These are phyloP conservation scores for Metschnikowia santaceciliae DNA, from an alignment of 805 yeast genomes.

Conservation along the genomic window DNA sequence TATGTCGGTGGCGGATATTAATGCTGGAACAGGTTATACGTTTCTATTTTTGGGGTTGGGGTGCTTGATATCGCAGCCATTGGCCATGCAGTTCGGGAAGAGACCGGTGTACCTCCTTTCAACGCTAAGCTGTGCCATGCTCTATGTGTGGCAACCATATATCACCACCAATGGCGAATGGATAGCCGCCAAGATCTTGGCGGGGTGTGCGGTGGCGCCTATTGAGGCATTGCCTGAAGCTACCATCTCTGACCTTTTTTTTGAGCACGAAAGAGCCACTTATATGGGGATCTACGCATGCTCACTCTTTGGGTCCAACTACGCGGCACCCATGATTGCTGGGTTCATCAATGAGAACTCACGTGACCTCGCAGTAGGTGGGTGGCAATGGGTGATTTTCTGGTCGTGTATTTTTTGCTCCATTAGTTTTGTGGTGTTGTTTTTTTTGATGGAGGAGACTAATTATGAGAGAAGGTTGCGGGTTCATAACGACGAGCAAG, in stretches of 20 bases:
- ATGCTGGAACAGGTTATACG: constrained; percentile 16
- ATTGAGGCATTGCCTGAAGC: constrained; percentile 49
- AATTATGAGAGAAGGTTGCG: constrained; percentile 14
- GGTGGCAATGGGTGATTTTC: constrained; percentile 17
- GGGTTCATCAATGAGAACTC: constrained; percentile 19
- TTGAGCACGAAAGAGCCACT: constrained; percentile 41
- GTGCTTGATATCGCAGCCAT: constrained; percentile 48
- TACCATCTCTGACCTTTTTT: constrained; percentile 46
- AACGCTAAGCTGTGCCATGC: constrained; percentile 33
- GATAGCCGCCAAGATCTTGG: constrained; percentile 16
- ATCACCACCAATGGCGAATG: constrained; percentile 26
- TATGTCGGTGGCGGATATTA: constrained; percentile 13
- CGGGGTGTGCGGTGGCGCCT: constrained; percentile 32
- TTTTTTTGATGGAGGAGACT: constrained; percentile 17
- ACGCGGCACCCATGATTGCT: constrained; percentile 16
- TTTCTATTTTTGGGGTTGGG: constrained; percentile 29
- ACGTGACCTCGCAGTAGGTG: constrained; percentile 7
- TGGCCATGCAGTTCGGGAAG: constrained; percentile 48
- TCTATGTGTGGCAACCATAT: constrained; percentile 42
- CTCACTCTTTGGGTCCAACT: constrained; percentile 24
- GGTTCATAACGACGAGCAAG: constrained; percentile 7
- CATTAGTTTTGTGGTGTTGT: constrained; percentile 9
- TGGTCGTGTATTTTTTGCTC: constrained; percentile 13
- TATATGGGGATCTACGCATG: constrained; percentile 17
- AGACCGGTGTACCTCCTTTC: constrained; percentile 42